phyloP scores from a whole-genome alignment of 768 basidiomycete species.

The Naganishia vaughanmartiniae region DNA sequence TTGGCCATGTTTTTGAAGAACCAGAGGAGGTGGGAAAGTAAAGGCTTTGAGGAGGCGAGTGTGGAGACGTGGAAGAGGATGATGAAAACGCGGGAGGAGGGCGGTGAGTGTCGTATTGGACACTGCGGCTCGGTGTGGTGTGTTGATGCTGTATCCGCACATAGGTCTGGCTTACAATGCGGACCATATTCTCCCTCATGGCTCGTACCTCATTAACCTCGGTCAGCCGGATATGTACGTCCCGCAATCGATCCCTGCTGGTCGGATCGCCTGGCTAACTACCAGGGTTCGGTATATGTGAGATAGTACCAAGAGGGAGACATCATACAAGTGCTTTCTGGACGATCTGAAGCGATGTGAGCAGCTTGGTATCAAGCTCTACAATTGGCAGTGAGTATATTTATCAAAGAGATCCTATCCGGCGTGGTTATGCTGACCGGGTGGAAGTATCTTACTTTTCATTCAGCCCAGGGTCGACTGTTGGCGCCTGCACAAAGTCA shows the following conservation, averaged over 20 bases:
- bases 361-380: conserved; percentile 66
- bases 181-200: conserved; percentile 72
- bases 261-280: conserved; percentile 59
- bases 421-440: neutral
- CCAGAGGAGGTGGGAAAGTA: conserved; percentile 74
- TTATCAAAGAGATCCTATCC: neutral
- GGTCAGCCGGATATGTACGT: conserved; percentile 45
- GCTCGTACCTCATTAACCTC: conserved; percentile 79
- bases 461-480: conserved; percentile 74
- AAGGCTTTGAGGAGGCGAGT: conserved; percentile 59
- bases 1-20: conserved; percentile 82
- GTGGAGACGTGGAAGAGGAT: conserved; percentile 63
- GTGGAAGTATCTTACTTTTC: neutral
- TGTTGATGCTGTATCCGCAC: neutral
- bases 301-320: conserved; percentile 45
- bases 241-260: neutral
- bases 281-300: no score
- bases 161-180: conserved; percentile 61
- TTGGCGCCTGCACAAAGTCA: conserved; percentile 64
- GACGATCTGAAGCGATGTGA: conserved; percentile 80
- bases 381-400: conserved; percentile 78
- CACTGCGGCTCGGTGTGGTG: neutral
- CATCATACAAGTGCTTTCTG: conserved; percentile 63
- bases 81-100: conserved; percentile 55
- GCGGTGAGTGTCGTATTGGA: conserved; percentile 36